phyloP scores from a whole-genome alignment of 768 basidiomycete species.

The Suillus ampliporus region DNA sequence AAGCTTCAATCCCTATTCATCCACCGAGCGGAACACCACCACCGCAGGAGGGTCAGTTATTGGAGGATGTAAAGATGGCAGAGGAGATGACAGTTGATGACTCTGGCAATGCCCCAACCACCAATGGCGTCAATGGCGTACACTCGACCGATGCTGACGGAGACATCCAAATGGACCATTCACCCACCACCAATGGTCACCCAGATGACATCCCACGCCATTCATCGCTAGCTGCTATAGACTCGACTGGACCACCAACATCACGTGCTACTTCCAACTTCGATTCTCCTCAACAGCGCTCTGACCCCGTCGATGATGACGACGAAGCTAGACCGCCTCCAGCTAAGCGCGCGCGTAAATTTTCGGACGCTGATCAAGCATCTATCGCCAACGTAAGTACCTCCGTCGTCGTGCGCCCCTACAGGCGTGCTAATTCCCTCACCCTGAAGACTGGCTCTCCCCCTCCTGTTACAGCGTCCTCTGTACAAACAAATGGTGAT shows the following conservation, averaged over 20 bases:
- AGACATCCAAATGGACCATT: slow-evolving; percentile 38
- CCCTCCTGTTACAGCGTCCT: slow-evolving; percentile 62
- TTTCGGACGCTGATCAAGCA: slow-evolving; percentile 78
- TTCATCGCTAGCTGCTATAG: slow-evolving; percentile 45
- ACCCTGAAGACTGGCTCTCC: slow-evolving; percentile 72
- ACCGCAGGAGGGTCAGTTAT: slow-evolving; percentile 48
- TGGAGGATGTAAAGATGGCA: slow-evolving; percentile 65
- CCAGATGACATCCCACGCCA: slow-evolving; percentile 38
- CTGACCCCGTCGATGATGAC: slow-evolving; percentile 29
- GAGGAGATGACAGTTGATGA: slow-evolving; percentile 41
- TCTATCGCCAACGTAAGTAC: slow-evolving; percentile 74
- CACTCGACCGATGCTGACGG: slow-evolving; percentile 31
- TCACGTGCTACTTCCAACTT: slow-evolving; percentile 40
- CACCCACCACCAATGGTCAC: slow-evolving; percentile 28
- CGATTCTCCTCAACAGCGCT: slow-evolving; percentile 35
- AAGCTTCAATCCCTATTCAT: slow-evolving; percentile 51
- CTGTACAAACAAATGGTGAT: slow-evolving; percentile 37
- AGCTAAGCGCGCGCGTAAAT: slow-evolving; percentile 78
- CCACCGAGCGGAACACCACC: slow-evolving; percentile 53
- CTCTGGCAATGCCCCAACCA: slow-evolving; percentile 12
- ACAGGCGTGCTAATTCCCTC: slow-evolving; percentile 57
- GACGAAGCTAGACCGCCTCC: slow-evolving; percentile 76
- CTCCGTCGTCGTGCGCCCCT: slow-evolving; percentile 52
- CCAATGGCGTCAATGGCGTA: slow-evolving; percentile 33
- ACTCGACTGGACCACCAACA: slow-evolving; percentile 41